Conservation (phyloP, 768 basidiomycete species). For the Dendrothele bispora region DNA sequence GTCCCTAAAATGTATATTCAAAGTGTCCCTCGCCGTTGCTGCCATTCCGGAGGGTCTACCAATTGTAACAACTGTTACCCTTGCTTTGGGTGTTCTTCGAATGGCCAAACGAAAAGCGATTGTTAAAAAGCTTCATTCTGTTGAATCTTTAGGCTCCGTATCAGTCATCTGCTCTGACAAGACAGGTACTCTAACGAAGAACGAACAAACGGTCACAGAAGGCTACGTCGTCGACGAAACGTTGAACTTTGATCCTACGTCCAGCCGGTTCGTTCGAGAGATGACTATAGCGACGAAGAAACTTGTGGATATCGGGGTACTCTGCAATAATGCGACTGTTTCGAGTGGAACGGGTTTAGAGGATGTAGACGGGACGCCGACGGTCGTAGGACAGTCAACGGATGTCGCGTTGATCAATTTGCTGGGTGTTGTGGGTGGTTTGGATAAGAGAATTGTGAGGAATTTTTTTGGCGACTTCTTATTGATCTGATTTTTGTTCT, state of each 20-base stretch:
- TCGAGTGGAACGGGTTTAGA: constrained; percentile 61
- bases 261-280: constrained; percentile 33
- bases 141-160: constrained; percentile 90
- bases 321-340: constrained; percentile 87
- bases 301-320: constrained; percentile 76
- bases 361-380: constrained; percentile 54
- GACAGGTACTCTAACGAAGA: constrained; percentile 95
- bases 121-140: constrained; percentile 94
- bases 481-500: constrained; percentile 2
- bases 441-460: constrained; percentile 72
- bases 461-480: not conserved
- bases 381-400: constrained; percentile 83
- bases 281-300: constrained; percentile 71
- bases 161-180: constrained; percentile 99
- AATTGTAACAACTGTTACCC: constrained; percentile 95
- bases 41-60: constrained; percentile 97
- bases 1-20: constrained; percentile 12
- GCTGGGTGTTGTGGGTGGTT: constrained; percentile 60
- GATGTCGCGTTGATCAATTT: constrained; percentile 91
- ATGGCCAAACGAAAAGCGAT: constrained; percentile 97
- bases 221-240: constrained; percentile 86
- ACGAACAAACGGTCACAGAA: constrained; percentile 93
- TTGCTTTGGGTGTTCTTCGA: constrained; percentile 89
- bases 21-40: constrained; percentile 97
- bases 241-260: constrained; percentile 59